A percentile compares a stretch with the other conserved stretches of the same genome.
Evolutionary conservation across 2,329 filamentous ascomycete genomes (phyloP).

Genomic region (Amesomyces nigricolor): DNA sequence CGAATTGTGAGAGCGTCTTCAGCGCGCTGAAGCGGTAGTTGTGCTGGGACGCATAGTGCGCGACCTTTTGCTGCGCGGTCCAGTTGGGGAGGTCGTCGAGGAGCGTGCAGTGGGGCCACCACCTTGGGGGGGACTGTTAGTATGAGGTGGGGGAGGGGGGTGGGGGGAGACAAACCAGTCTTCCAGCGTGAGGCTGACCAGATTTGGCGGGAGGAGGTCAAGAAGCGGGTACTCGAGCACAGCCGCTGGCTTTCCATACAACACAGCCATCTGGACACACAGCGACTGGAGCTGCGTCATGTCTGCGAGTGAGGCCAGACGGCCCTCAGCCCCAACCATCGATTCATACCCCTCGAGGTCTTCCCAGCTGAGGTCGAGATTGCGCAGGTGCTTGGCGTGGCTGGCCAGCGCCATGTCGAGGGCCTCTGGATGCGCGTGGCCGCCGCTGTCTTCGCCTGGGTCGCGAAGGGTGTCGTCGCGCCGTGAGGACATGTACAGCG

Average conservation of each 20-base stretch:
- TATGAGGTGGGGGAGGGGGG: too few species aligned
- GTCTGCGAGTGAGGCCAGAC: slow-evolving; percentile 22
- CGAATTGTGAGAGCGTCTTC: slow-evolving; percentile 21
- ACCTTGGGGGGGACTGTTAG: slow-evolving; percentile 10
- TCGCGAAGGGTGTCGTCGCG: slow-evolving; percentile 8
- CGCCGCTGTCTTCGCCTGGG: neutral
- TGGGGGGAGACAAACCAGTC: slow-evolving; percentile 18
- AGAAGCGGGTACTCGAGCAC: slow-evolving; percentile 16
- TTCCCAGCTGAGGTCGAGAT: slow-evolving; percentile 27
- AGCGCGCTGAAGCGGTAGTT: slow-evolving; percentile 22
- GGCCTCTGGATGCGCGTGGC: slow-evolving; percentile 18
- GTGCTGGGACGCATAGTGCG: slow-evolving; percentile 20
- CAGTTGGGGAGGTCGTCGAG: slow-evolving; percentile 19
- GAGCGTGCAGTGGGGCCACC: slow-evolving; percentile 23
- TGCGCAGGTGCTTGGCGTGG: slow-evolving; percentile 22
- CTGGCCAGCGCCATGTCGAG: slow-evolving; percentile 23
- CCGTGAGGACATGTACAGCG: slow-evolving; percentile 27
- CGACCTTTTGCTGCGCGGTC: slow-evolving; percentile 13
- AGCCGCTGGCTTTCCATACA: slow-evolving; percentile 20
- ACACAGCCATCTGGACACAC: slow-evolving; percentile 24
- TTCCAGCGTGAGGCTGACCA: slow-evolving; percentile 26
- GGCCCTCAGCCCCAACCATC: slow-evolving; percentile 24
- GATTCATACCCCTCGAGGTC: slow-evolving; percentile 20
- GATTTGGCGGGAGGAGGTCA: slow-evolving; percentile 25
- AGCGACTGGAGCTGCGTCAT: slow-evolving; percentile 23